phyloP scores from a whole-genome alignment of 768 basidiomycete genomes.

The Xerocomellus chrysenteron region DNA sequence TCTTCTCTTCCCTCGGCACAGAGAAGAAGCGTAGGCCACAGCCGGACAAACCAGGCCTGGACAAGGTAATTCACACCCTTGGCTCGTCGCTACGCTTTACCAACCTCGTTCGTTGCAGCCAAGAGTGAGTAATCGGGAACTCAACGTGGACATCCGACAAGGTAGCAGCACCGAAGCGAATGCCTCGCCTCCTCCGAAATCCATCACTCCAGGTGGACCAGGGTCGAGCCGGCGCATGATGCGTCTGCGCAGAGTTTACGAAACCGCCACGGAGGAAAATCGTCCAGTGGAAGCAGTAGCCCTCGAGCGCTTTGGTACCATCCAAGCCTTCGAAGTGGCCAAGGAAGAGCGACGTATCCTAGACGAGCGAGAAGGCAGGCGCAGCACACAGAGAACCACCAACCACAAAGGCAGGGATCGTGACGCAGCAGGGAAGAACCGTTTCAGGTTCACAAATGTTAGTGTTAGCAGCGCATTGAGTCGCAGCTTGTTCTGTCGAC shows the following conservation, averaged over 20 bases:
- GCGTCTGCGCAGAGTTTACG: constrained; percentile 87
- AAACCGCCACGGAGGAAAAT: constrained; percentile 85
- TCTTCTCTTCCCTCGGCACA: constrained; percentile 85
- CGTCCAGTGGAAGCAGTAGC: constrained; percentile 74
- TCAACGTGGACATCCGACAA: constrained; percentile 57
- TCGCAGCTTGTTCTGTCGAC: constrained; percentile 86
- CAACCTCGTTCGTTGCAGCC: constrained; percentile 40
- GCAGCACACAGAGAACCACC: constrained; percentile 37
- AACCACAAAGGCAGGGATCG: constrained; percentile 40
- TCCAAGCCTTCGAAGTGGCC: constrained; percentile 87
- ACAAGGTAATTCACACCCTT: constrained; percentile 50
- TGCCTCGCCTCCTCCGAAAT: constrained; percentile 41
- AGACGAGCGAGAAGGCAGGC: constrained; percentile 73
- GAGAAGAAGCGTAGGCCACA: constrained; percentile 69
- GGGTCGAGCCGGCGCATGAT: constrained; percentile 98
- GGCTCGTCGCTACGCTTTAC: constrained; percentile 2
- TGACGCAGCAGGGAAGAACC: constrained; percentile 43
- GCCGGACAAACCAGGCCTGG: constrained; percentile 61
- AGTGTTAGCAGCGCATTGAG: constrained; percentile 63
- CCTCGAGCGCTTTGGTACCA: constrained; percentile 80
- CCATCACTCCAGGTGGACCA: constrained; percentile 77
- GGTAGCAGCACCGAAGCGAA: constrained; percentile 42
- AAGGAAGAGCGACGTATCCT: constrained; percentile 81
- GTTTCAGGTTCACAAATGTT: constrained; percentile 69
- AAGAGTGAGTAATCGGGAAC: constrained; percentile 58